A percentile compares a stretch with the other conserved stretches of the same genome.
These are phyloP conservation scores for Ogataea glucozyma DNA, from an alignment of 805 yeast genomes.

Conservation along the genomic window DNA sequence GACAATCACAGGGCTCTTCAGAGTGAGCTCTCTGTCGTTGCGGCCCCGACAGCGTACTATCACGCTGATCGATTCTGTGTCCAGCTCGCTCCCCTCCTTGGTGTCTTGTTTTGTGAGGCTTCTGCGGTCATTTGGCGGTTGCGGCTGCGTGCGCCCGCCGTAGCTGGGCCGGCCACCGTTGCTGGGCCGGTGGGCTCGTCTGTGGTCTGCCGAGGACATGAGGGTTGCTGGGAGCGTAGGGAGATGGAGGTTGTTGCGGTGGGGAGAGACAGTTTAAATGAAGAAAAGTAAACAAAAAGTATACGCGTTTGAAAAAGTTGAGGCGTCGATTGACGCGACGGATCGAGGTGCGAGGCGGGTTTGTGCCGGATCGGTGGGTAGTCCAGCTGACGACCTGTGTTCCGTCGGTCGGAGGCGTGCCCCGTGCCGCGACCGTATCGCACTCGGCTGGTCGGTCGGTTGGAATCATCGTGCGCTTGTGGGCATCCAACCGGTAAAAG, in stretches of 20 bases:
- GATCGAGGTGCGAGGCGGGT: too few relatives aligned
- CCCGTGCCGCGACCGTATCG: too few relatives aligned
- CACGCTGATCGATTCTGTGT: slow-evolving; percentile 45
- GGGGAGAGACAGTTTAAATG: background rate
- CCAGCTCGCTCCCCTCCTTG: slow-evolving; percentile 10
- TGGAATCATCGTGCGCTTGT: too few relatives aligned
- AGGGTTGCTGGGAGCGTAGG: background rate
- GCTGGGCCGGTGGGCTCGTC: background rate
- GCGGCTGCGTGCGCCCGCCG: too few relatives aligned
- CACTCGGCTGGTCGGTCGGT: too few relatives aligned
- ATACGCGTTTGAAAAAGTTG: background rate
- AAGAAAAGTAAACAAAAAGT: slow-evolving; percentile 1
- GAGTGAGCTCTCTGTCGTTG: slow-evolving; percentile 42
- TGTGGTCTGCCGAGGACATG: background rate
- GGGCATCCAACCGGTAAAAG: too few relatives aligned
- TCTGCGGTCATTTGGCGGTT: background rate
- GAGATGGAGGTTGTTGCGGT: background rate
- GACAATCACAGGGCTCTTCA: slow-evolving; percentile 49
- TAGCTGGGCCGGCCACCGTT: background rate
- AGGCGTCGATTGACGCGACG: slow-evolving; percentile 2
- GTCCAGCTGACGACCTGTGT: too few relatives aligned
- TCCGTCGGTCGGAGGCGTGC: too few relatives aligned
- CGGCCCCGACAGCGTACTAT: slow-evolving; percentile 58
- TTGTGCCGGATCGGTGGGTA: too few relatives aligned
- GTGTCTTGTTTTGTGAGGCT: background rate